Base-by-base conservation (phyloP, 2,329 filamentous ascomycete genomes). In the Ascochyta viciae-villosae region DNA sequence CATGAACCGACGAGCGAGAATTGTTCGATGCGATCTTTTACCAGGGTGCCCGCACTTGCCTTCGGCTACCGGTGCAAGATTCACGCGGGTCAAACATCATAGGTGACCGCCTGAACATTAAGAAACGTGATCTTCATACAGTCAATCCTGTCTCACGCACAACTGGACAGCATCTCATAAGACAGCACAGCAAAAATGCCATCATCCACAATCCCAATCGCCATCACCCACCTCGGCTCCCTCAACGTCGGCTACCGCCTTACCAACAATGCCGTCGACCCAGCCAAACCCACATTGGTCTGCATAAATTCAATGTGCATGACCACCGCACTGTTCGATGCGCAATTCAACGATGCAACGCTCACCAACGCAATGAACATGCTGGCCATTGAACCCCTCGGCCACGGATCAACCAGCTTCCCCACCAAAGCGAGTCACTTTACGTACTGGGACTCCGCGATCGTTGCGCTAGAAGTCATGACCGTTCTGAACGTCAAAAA, bases 311-410 rank as follows among this genome's bases (percentile, higher is more conserved):
- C 57, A 10, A 60, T 60, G 57, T 60, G 57, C 53, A 60, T 60
- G 57, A 60, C 53, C 7, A 33, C 57, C 15, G 57, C 57, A 0
- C 48, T 60, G 1, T 60, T 57, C 38, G 46, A 57, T 13, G 40
- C 53, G 6, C 79, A 81, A 51, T 80, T 76, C 54, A 63, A 67
- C 13, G 73, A 76, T 45, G 39, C 57, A 9, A 43, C 63, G 7
- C 58, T 80, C 6, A 74, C 68, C 1, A 64, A 70, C 6, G 61
- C 64, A 3, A 73, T 80, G 66, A 83, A 84, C 60, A 71, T 84
- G 4, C 62, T 84, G 9, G 80, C 81, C 16, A 81, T 84, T 51
- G 82, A 84, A 63, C 75, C 79, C 4, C 74, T 84, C 9, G 82
- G 82, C 16, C 81, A 84, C 62, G 82, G 82, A 6, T 65, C 78